Evolutionary conservation across 2,329 filamentous ascomycete species (phyloP), one percentile per base, ranked within the genome.

Genomic region (Pseudogymnoascus sp.): DNA sequence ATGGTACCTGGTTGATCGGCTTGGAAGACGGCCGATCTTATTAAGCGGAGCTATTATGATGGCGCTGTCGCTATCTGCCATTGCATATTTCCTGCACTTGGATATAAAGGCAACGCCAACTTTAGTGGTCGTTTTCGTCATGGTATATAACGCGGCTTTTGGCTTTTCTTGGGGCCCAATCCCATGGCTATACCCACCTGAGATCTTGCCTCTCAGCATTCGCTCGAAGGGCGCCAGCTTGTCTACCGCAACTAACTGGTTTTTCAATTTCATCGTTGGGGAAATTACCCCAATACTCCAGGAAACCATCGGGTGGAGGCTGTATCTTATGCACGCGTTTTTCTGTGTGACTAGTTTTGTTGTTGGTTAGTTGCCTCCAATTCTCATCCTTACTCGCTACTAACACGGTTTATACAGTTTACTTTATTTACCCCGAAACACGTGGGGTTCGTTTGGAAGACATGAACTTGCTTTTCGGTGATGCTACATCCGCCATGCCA

Each of bases 101-200:
- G 89, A 97, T 71, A 84, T 96, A 60, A 77, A 76, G 50, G 82
- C 82, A 70, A 97, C 95, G 1, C 92, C 90, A 3, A 89, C 84
- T 6, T 77, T 96, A 74, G 95, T 97, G 2, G 95, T 97, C 60
- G 77, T 96, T 61, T 96, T 96, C 72, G 95, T 99, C 73, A 96
- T 97, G 89, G 88, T 97, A 60, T 99, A 97, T 79, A 99, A 99
- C 72, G 95, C 93, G 4, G 90, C 95, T 7, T 99, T 97, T 74
- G 95, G 95, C 59, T 96, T 93, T 15, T 89, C 87, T n/a, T 99
- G 95, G 95, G 95, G 95, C 17, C 95, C 95, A 1, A 96, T 99
- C 66, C 95, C 95, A 8, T 99, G 95, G 95, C 80, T 99, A 15
- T 97, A 97, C 75, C 95, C 95, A 13, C 95, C 95, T n/a, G 95